Evolutionary conservation across 345 rosid species (phyloP).

Genomic region (Euclidium syriacum): DNA sequence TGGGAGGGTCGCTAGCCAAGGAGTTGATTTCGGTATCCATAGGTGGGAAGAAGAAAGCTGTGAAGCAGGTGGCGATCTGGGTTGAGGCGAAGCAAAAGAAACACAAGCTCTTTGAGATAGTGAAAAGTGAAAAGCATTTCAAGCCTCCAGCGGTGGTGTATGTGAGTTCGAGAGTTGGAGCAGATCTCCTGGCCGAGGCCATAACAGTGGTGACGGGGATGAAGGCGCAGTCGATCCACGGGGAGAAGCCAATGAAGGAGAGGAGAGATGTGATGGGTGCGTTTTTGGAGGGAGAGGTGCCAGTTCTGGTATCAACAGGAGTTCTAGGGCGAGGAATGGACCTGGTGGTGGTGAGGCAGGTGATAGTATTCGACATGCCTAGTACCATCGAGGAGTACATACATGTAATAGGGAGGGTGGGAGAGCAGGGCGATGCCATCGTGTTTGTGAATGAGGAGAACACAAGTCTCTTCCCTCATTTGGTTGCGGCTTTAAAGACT

Average conservation of each 20-base stretch:
- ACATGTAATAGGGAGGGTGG: constrained; percentile 89
- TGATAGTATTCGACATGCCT: constrained; percentile 88
- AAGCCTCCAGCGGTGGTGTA: constrained; percentile 69
- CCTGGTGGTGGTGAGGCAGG: constrained; percentile 77
- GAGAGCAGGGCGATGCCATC: constrained; percentile 65
- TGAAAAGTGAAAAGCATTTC: constrained; percentile 73
- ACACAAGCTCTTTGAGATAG: constrained; percentile 84
- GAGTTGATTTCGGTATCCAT: constrained; percentile 43
- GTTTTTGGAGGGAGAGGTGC: constrained; percentile 67
- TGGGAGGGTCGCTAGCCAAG: constrained; percentile 50
- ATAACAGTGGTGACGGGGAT: constrained; percentile 61
- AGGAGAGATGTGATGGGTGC: constrained; percentile 73
- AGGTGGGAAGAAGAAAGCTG: constrained; percentile 74
- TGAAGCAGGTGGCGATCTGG: constrained; percentile 84
- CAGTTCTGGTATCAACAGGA: constrained; percentile 80
- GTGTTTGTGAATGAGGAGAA: constrained; percentile 67
- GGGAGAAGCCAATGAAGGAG: constrained; percentile 88
- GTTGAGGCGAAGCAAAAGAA: constrained; percentile 88
- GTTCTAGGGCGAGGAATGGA: constrained; percentile 81
- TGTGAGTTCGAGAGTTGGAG: constrained; percentile 84
- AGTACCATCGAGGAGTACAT: constrained; percentile 67
- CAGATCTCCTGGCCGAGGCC: constrained; percentile 82
- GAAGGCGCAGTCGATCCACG: constrained; percentile 79
- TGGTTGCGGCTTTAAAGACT: constrained; percentile 49
- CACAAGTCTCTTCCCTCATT: constrained; percentile 57